phyloP scores from a whole-genome alignment of 2,329 filamentous ascomycete genomes.

The Alternaria ethzedia region DNA sequence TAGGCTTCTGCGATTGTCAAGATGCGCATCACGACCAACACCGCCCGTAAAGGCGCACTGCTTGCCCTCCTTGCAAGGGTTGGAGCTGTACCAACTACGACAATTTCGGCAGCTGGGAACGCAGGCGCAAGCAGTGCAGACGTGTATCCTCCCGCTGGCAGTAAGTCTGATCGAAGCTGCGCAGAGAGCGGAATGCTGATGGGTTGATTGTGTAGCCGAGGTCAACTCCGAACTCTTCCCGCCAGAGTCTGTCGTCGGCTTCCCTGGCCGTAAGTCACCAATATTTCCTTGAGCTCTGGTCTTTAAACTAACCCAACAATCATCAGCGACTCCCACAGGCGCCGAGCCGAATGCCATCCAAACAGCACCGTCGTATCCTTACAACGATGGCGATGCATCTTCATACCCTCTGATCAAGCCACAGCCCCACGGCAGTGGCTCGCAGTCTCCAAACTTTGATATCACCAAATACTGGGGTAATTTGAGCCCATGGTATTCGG shows the following conservation, averaged over 20 bases:
- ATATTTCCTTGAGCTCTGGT: background rate
- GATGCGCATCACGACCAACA: conserved; percentile 10
- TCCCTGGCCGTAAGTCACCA: conserved; percentile 25
- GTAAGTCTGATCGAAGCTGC: conserved; percentile 19
- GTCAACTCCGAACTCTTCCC: conserved; percentile 34
- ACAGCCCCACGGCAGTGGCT: conserved; percentile 27
- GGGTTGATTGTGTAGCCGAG: conserved; percentile 17
- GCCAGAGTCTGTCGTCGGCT: conserved; percentile 36
- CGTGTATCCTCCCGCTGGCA: conserved; percentile 32
- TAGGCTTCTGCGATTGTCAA: background rate
- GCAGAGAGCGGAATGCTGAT: conserved; percentile 4
- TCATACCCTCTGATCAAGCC: conserved; percentile 32
- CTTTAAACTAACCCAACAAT: background rate
- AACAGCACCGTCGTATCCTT: conserved; percentile 37
- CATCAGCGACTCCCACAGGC: conserved; percentile 32
- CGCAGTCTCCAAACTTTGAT: conserved; percentile 28
- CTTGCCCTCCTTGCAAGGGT: conserved; percentile 13
- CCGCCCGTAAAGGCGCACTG: conserved; percentile 11
- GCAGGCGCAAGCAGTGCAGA: conserved; percentile 26
- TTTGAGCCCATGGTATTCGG: conserved; percentile 38
- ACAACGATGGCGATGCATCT: conserved; percentile 30
- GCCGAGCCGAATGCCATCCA: conserved; percentile 36
- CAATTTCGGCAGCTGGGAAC: conserved; percentile 19
- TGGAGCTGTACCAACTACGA: conserved; percentile 22
- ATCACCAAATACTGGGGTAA: conserved; percentile 42